Base-by-base conservation (phyloP, 106 monocot genomes). In the Iris macrosiphon region DNA sequence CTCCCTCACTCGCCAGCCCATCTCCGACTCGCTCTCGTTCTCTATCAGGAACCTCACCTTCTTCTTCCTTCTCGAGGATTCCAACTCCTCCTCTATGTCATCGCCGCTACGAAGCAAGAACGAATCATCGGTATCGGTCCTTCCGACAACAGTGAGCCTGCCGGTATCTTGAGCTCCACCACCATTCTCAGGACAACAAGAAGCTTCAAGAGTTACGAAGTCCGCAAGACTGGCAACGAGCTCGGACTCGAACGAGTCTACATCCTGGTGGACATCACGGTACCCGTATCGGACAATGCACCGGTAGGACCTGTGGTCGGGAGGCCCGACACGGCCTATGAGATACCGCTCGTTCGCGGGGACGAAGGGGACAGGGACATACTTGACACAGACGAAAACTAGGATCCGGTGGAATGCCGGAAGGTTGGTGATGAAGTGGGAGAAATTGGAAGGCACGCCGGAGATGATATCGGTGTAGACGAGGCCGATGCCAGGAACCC, bases 251-350 rank as follows among this genome's bases (percentile, higher is more conserved):
- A 85, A 79, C 1, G 72, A 72, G 44, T 75, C 61, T 0, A 69
- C 30, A n/a, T 85, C 75, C 41, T 79, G 75, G 32, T 79, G 84
- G 8, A 85, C 75, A 5, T 85, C 79, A 22, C 69, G 75, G 48
- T 79, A 85, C 22, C 85, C 85, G 30, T 85, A 85, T 1, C 85
- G 72, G 13, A 76, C 85, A 20, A 79, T 84, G 72, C 84, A 84
- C 0, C 84, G 71, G 61, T 79, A 84, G 21, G 72, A 75, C 8
- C 79, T 66, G 31, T 75, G 75, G 29, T 59, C 57, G 1, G 66
- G 54, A 2, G 79, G 84, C 0, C 84, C 84, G 2, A 85, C 72
- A 28, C 85, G 75, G 0, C 85, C 85, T 13, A 85, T 61, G 22
- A 85, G 85, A 25, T 72, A 85, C 17, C 85, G 52, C 38, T 85